Evolutionary conservation across 306 rosid species (phyloP), one percentile per base, ranked within the genome.

Genomic region (Vigna reflexopilosa): DNA sequence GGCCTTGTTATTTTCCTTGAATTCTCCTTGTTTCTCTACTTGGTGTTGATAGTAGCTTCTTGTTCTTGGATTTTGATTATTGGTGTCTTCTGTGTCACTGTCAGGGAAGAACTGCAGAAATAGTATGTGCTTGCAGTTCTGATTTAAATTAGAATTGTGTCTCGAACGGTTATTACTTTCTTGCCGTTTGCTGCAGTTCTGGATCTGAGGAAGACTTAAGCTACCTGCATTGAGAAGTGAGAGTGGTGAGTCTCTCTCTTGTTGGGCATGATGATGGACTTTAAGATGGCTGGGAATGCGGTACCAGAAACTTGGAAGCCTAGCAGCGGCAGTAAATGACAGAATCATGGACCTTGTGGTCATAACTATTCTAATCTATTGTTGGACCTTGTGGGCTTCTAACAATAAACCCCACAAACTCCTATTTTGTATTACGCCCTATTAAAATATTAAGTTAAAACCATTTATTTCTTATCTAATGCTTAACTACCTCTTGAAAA

Each of bases 291-390:
- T 82, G 15, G 88, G 89, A 61, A 70, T 72, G 76, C 75, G 65
- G 88, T 74, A 80, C 75, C 66, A 76, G 87, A 86, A 89, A 75
- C 83, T 80, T 58, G 92, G 88, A 79, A 80, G 76, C 48, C 82
- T 83, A 88, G 83, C 77, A 55, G 86, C 55, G 28, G 75, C 80
- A 76, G 81, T 28, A 30, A 83, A 55, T 65, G 91, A 61, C 82
- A 73, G 92, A 95, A 93, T 94, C 83, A 83, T 59, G 32, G 32
- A 30, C 32, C 5, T 30, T 3, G 4, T 3, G 32, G 32, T 30
- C 32, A 30, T 30, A 30, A 30, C 32, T 30, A 30, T 30, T 30
- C 32, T 30, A 30, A 30, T 30, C 32, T 30, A 30, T 30, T 30
- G 32, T 30, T 30, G 12, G 26, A 19, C 13, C 30, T 20, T 20